Conservation (phyloP, 768 basidiomycete species). For the Lentinula aciculospora region DNA sequence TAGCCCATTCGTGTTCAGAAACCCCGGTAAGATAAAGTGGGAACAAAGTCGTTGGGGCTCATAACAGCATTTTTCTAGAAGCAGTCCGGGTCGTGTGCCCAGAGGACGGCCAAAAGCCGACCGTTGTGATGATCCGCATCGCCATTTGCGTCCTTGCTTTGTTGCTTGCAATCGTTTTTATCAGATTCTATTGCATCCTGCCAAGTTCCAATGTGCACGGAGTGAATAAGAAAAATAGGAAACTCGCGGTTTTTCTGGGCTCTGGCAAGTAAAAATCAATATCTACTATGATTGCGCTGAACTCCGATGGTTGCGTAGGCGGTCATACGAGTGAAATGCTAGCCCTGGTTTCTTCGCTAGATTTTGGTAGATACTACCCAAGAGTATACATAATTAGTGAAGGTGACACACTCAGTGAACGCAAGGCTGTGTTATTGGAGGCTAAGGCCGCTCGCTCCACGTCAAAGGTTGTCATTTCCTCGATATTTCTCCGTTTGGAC, state of each 20-base stretch:
- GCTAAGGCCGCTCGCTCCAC: conserved; percentile 5
- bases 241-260: conserved; percentile 83
- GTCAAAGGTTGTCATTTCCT: neutral
- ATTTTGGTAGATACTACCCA: conserved; percentile 68
- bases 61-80: neutral
- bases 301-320: conserved; percentile 41
- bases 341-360: conserved; percentile 62
- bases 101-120: neutral
- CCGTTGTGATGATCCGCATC: neutral
- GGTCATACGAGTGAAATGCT: conserved; percentile 92
- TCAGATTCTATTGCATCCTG: neutral
- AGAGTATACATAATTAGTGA: conserved; percentile 79
- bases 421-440: conserved; percentile 69
- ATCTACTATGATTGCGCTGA: neutral
- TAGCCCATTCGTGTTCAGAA: too few species aligned
- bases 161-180: neutral
- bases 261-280: conserved; percentile 53
- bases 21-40: too few species aligned
- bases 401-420: conserved; percentile 73
- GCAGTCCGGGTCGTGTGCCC: neutral
- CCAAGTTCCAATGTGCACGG: neutral
- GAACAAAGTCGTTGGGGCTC: neutral
- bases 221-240: conserved; percentile 6
- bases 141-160: neutral
- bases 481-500: neutral